Conservation (phyloP, 2,329 filamentous ascomycete genomes). For the Sclerotinia borealis region DNA sequence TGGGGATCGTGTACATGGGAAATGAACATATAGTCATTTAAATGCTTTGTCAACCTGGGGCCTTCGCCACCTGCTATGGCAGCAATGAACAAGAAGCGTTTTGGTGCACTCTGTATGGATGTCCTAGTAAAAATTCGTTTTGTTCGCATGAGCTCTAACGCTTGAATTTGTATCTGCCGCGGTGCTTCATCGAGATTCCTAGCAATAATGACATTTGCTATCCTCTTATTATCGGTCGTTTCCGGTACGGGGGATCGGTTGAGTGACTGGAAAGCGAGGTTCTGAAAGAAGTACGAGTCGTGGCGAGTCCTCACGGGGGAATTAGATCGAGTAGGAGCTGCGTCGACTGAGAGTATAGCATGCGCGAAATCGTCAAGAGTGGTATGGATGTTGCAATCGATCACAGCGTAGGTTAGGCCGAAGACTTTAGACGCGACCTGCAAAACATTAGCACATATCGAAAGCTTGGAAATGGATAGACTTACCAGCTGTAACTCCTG, state of each 20-base stretch:
- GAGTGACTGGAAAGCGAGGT: constrained; percentile 26
- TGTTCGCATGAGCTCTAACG: constrained; percentile 68
- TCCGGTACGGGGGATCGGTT: constrained; percentile 31
- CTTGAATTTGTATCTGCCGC: constrained; percentile 78
- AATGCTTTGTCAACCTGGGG: constrained; percentile 47
- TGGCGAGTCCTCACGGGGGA: constrained; percentile 28
- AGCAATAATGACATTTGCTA: constrained; percentile 79
- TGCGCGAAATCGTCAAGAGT: constrained; percentile 77
- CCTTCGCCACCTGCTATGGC: constrained; percentile 51
- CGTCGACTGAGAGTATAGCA: constrained; percentile 44
- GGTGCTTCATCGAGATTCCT: constrained; percentile 70
- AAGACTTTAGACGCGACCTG: constrained; percentile 67
- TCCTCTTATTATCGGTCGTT: constrained; percentile 44
- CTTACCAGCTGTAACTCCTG: constrained; percentile 66
- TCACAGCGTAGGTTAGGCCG: constrained; percentile 59
- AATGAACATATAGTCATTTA: constrained; percentile 82
- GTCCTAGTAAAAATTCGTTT: constrained; percentile 71
- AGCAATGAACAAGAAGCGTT: constrained; percentile 73
- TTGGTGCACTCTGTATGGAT: constrained; percentile 66
- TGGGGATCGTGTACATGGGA: constrained; percentile 74
- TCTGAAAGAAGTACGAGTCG: constrained; percentile 31
- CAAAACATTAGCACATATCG: neutral
- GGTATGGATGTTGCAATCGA: constrained; percentile 67
- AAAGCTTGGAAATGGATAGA: neutral
- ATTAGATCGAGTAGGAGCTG: constrained; percentile 20